Percentiles rank a stretch among this genome's conserved stretches.
Conservation (phyloP, 78 protist genomes). For the Pigoraptor vietnamica region DNA sequence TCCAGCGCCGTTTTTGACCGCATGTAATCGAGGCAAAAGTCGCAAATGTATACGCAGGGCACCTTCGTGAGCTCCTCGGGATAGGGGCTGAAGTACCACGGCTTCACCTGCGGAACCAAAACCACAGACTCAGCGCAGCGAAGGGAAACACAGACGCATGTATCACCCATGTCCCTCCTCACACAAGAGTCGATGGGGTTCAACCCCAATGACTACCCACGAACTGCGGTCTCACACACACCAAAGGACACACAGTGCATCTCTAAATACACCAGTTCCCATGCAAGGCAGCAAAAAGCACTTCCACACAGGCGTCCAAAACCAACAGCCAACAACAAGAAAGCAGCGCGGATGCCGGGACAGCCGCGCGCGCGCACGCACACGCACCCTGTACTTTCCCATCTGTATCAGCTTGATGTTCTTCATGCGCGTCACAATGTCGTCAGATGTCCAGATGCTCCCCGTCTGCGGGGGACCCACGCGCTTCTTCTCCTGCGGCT, state of each 20-base stretch:
- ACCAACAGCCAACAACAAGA: too few relatives aligned
- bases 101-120: slow-evolving; percentile 52
- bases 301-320: too few relatives aligned
- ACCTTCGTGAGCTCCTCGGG: slow-evolving; percentile 73
- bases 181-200: too few relatives aligned
- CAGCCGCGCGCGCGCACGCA: not conserved
- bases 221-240: too few relatives aligned
- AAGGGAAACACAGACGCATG: not conserved
- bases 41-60: slow-evolving; percentile 72
- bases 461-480: not conserved
- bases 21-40: slow-evolving; percentile 87
- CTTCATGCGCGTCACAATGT: slow-evolving; percentile 84
- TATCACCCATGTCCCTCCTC: too few relatives aligned
- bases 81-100: slow-evolving; percentile 94
- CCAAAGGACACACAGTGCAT: too few relatives aligned
- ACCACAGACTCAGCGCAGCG: not conserved
- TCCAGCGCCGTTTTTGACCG: slow-evolving; percentile 48
- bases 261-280: too few relatives aligned
- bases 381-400: not conserved
- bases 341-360: not conserved
- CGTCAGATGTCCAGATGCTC: slow-evolving; percentile 37
- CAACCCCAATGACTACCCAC: too few relatives aligned
- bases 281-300: too few relatives aligned
- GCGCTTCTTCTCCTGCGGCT: not conserved
- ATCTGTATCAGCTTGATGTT: slow-evolving; percentile 53